Evolutionary conservation across 2,329 filamentous ascomycete species (phyloP).

Genomic region (Raffaelea deltoideospora): DNA sequence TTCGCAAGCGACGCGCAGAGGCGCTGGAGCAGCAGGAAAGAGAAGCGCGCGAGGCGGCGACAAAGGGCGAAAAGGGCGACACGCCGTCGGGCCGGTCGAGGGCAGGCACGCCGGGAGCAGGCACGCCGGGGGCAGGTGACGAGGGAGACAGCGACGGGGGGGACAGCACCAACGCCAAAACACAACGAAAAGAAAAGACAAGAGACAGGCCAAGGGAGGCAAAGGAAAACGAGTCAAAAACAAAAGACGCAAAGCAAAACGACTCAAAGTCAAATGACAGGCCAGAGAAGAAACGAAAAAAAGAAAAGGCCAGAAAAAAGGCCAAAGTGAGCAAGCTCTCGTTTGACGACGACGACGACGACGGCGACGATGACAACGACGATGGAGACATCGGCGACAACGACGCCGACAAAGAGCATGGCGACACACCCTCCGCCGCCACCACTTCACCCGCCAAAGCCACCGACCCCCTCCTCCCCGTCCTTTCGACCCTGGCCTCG

Average conservation of each 20-base stretch:
- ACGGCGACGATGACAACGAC: slow-evolving; percentile 11
- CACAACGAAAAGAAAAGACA: slow-evolving; percentile 24
- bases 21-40: slow-evolving; percentile 83
- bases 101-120: background rate
- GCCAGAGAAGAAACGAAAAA: slow-evolving; percentile 17
- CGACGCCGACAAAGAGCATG: slow-evolving; percentile 17
- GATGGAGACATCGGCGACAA: slow-evolving; percentile 11
- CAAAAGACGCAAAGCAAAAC: slow-evolving; percentile 12
- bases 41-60: slow-evolving; percentile 52
- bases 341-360: background rate
- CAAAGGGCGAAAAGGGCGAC: slow-evolving; percentile 17
- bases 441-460: too few species aligned
- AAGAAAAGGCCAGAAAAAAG: slow-evolving; percentile 25
- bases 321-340: slow-evolving; percentile 24
- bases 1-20: slow-evolving; percentile 88
- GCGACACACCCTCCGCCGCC: slow-evolving; percentile 47
- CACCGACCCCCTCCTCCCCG: too few species aligned
- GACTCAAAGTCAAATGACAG: slow-evolving; percentile 20
- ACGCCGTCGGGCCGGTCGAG: background rate
- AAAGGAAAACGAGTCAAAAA: slow-evolving; percentile 26
- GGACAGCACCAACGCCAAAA: background rate
- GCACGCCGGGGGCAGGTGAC: background rate
- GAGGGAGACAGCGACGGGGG: background rate
- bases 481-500: too few species aligned
- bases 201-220: slow-evolving; percentile 17